Evolutionary conservation across 2,329 filamentous ascomycete species (phyloP), one percentile per base, ranked within the genome.

Genomic region (Epichloe elymi): DNA sequence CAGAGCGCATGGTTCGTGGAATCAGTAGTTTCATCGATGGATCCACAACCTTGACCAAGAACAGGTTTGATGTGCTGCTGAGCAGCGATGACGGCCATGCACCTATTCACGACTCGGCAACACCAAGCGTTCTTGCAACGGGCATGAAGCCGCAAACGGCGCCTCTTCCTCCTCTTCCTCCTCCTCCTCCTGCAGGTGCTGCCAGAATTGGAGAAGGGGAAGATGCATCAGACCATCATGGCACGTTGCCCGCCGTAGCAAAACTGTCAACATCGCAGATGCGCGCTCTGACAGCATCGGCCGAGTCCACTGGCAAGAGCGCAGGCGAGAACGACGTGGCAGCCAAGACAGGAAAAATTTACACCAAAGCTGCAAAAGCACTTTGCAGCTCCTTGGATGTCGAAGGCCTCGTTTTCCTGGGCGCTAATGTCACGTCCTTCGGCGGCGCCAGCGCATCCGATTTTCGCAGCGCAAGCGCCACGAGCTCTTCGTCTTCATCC

Each of bases 1-100:
- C 59, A 14, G 61, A 63, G 35, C 59, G 62, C 11, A 67, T 67
- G 63, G 58, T 66, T 17, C 56, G 64, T 35, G 66, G 61, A 0
- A 54, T 65, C 8, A 63, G 63, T 3, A 61, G 55, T 26, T 65
- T 65, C 7, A 51, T 65, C 17, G 62, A 64, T 14, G 50, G 50
- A 19, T 51, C 50, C 14, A 48, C 43, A 43, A 33, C 14, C 11
- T 43, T 42, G 44, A 39, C 30, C n/a, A 26, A 37, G 26, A 51
- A 46, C 33, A 51, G 26, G 35, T 35, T 46, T 35, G 49, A 51
- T 17, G 12, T 23, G 36, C 5, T 17, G 17, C 12, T 43, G 8
- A 15, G 5, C n/a, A 36, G 7, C 15, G 26, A 41, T 8, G 26
- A 35, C 5, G n/a, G 15, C 14, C 36, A 5, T 37, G 15, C 30